Conservation (phyloP, 2,329 filamentous ascomycete species). For the Xylogone sp. region DNA sequence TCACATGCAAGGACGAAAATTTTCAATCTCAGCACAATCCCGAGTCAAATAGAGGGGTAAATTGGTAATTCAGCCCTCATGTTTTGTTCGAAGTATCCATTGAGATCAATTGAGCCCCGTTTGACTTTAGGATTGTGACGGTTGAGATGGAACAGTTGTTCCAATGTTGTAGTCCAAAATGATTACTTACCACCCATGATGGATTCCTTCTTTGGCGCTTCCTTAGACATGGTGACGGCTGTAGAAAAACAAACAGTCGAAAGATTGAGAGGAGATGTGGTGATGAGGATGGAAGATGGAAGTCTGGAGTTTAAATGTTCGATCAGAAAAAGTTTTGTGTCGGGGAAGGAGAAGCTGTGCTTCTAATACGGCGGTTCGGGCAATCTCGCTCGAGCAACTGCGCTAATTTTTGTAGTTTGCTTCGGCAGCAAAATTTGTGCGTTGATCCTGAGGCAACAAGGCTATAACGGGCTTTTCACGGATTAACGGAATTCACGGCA, state of each 20-base stretch:
- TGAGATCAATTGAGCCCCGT: slow-evolving; percentile 17
- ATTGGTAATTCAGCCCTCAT: slow-evolving; percentile 2
- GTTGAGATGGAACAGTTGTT: slow-evolving; percentile 11
- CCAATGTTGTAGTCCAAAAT: slow-evolving; percentile 25
- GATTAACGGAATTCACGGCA: not conserved
- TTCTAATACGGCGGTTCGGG: not conserved
- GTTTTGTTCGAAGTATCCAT: slow-evolving; percentile 17
- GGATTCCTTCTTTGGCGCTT: slow-evolving; percentile 49
- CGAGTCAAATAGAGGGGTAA: slow-evolving; percentile 13
- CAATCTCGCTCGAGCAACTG: not conserved
- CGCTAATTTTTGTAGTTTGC: not conserved
- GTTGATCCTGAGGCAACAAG: not conserved
- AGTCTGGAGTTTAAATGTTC: slow-evolving; percentile 5
- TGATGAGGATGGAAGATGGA: slow-evolving; percentile 21
- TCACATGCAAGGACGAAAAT: slow-evolving; percentile 10
- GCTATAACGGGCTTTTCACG: not conserved
- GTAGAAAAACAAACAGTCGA: slow-evolving; percentile 30
- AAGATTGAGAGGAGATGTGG: slow-evolving; percentile 59
- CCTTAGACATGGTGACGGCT: slow-evolving; percentile 39
- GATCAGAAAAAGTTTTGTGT: slow-evolving; percentile 1
- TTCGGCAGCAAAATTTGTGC: not conserved
- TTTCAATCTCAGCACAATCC: slow-evolving; percentile 17
- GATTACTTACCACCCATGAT: slow-evolving; percentile 67
- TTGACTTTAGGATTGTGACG: slow-evolving; percentile 13
- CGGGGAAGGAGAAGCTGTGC: not conserved